Base-by-base conservation (phyloP, 352 stramenopile genomes). In the Phytophthora sp. region DNA sequence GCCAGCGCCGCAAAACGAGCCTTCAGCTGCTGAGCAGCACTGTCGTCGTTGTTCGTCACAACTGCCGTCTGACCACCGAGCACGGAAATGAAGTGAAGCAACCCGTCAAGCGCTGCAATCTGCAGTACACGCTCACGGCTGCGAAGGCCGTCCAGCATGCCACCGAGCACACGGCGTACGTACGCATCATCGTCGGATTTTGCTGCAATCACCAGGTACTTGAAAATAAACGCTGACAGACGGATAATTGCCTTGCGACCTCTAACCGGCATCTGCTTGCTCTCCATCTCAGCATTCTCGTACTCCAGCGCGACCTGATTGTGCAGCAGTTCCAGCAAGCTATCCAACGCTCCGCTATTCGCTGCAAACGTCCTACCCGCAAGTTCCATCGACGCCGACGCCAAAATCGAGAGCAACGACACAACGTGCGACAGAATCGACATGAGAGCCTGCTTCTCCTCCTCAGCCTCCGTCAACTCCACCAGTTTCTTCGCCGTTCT, bases 11-110 rank as follows among this genome's bases (percentile, higher is more conserved):
- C 65, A 58, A 94, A 87, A 5, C 74, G 72, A 21, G 59, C 26
- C 30, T 74, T 82, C 23, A 62, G 54, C 4, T 69, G 55, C 48
- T 76, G 58, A 20, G 55, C 61, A 31, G 55, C 35, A 41, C 17
- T 62, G 15, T 72, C 48, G 5, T 76, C 53, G 9, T 49, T 54
- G 28, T 65, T 70, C 15, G 10, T 23, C 20, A 42, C 27, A 3
- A 37, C n/a, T n/a, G 62, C n/a, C 9, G 57, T 54, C 15, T 72
- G 46, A 2, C 62, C 63, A 13, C 62, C 43, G 5, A 79, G 50
- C 9, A 74, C 78, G n/a, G 82, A 89, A 21, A 93, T 76, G 21
- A 91, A 89, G 30, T 92, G 82, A 9, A 95, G 74, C 20, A 95
- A 50, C 1, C 79, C 82, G 37, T 95, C 87, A 18, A 95, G 58